Conservation (phyloP, 2,329 filamentous ascomycete genomes). For the Alternaria burnsii region DNA sequence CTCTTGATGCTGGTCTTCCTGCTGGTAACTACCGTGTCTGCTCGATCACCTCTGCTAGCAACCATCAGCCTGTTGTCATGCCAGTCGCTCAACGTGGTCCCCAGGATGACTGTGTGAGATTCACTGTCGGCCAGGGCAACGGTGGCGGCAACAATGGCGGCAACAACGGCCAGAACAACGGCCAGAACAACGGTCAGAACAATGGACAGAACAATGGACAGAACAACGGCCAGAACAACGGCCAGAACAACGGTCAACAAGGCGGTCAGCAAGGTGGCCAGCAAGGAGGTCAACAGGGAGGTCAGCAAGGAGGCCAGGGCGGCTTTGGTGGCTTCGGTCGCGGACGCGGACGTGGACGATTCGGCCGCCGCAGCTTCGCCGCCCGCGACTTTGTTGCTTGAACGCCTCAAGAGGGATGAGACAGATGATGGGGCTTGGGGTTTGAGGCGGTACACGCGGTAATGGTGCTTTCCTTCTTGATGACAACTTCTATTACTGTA, state of each 20-base stretch:
- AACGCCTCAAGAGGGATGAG: background rate
- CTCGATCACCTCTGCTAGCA: conserved; percentile 60
- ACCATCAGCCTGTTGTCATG: conserved; percentile 68
- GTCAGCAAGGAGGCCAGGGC: conserved; percentile 17
- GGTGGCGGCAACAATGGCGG: conserved; percentile 21
- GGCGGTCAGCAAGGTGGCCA: conserved; percentile 9
- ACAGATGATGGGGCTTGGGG: conserved; percentile 2
- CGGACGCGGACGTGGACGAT: conserved; percentile 22
- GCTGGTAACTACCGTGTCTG: conserved; percentile 61
- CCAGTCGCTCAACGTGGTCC: conserved; percentile 63
- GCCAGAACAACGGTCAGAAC: conserved; percentile 5
- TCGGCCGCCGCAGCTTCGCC: conserved; percentile 37
- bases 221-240: conserved; percentile 5
- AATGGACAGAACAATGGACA: conserved; percentile 6
- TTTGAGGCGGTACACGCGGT: conserved; percentile 26
- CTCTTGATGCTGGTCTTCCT: conserved; percentile 58
- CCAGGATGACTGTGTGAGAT: conserved; percentile 63
- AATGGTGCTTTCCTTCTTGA: conserved; percentile 40
- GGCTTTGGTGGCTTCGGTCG: conserved; percentile 24
- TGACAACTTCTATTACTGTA: conserved; percentile 22
- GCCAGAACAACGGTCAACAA: conserved; percentile 6
- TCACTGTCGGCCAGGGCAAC: conserved; percentile 51
- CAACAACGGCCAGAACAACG: conserved; percentile 17
- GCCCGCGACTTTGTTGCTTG: conserved; percentile 47
- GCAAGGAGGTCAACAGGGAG: conserved; percentile 6